phyloP scores from a whole-genome alignment of 192 early-diverging fungal genomes.

The Obelidium mucronatum region DNA sequence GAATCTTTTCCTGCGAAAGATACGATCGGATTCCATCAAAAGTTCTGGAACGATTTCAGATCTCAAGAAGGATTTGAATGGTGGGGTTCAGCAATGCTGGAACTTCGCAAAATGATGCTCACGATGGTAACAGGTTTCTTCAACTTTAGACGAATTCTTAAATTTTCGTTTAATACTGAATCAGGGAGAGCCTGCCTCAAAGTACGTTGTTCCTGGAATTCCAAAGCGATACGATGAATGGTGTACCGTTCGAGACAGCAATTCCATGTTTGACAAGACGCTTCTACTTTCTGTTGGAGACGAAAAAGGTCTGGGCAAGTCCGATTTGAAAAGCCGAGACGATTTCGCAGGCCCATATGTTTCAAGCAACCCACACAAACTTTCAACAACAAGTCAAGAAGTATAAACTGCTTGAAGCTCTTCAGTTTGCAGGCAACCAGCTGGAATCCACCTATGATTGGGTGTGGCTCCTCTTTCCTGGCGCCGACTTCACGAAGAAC shows the following conservation, averaged over 20 bases:
- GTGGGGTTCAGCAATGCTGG: not conserved
- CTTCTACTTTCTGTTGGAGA: not conserved
- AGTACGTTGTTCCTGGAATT: not conserved
- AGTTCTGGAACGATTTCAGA: not conserved
- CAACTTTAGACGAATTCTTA: too few relatives aligned
- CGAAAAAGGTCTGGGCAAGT: too few relatives aligned
- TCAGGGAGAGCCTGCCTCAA: not conserved
- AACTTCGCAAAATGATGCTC: not conserved
- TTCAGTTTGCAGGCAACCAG: not conserved
- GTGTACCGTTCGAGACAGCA: not conserved
- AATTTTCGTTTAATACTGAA: too few relatives aligned
- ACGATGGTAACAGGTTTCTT: too few relatives aligned
- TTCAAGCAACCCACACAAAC: not conserved
- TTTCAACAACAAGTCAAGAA: not conserved
- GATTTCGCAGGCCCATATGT: not conserved
- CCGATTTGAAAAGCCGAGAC: not conserved
- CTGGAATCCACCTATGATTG: not conserved
- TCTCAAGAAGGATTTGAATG: not conserved
- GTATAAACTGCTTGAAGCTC: not conserved
- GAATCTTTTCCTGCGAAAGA: not conserved
- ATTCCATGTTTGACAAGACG: not conserved
- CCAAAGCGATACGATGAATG: not conserved
- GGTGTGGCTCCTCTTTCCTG: not conserved
- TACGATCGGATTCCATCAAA: conserved; percentile 5
- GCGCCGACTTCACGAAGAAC: not conserved